Conservation (phyloP, 2,329 filamentous ascomycete genomes). For the Colletotrichum cuscutae region DNA sequence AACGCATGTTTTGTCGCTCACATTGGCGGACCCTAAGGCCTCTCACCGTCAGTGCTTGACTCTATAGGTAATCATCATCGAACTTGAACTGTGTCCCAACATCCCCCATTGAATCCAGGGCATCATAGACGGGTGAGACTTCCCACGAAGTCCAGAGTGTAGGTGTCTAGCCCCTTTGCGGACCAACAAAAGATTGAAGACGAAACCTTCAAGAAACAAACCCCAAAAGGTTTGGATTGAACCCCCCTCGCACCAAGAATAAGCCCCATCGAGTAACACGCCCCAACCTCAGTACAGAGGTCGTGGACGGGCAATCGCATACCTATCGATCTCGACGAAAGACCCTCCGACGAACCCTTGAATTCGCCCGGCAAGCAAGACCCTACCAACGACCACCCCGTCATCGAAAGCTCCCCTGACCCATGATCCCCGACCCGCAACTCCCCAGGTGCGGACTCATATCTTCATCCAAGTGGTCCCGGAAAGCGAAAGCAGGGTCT, state of each 20-base stretch:
- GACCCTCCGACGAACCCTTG: constrained; percentile 61
- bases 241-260: constrained; percentile 98
- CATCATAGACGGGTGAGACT: constrained; percentile 46
- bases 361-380: constrained; percentile 41
- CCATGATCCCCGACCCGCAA: constrained; percentile 30
- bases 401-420: constrained; percentile 39
- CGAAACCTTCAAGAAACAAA: not conserved
- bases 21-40: constrained; percentile 38
- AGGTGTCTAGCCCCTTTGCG: constrained; percentile 33
- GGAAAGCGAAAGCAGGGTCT: constrained; percentile 30
- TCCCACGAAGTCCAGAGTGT: constrained; percentile 55
- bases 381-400: constrained; percentile 40
- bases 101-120: constrained; percentile 33
- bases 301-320: constrained; percentile 90
- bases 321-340: constrained; percentile 96
- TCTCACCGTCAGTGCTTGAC: constrained; percentile 91
- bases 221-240: constrained; percentile 47
- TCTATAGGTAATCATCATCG: constrained; percentile 94
- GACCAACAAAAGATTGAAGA: not conserved
- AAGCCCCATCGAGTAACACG: constrained; percentile 99
- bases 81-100: constrained; percentile 36
- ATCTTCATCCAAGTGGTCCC: constrained; percentile 82
- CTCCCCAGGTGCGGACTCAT: constrained; percentile 76
- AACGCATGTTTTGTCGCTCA: constrained; percentile 51
- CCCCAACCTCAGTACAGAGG: constrained; percentile 53